Conservation (phyloP, 2,329 filamentous ascomycete genomes). For the Thelonectria discophora region DNA sequence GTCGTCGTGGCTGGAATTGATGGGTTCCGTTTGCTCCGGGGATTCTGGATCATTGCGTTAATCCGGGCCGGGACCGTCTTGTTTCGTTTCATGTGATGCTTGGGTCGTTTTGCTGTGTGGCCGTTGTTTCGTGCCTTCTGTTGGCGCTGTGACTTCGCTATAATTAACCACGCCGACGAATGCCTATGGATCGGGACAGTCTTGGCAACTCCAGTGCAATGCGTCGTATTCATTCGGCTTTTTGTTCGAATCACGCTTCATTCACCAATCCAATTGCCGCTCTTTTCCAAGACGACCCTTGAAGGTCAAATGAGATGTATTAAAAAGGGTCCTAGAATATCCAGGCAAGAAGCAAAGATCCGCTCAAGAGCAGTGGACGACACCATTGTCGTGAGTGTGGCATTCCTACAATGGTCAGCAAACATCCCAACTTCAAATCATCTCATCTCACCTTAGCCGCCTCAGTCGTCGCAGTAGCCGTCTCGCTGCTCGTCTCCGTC, state of each 20-base stretch:
- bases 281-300: no score
- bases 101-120: neutral
- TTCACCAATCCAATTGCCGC: no score
- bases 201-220: no score
- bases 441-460: conserved; percentile 51
- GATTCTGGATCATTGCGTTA: neutral
- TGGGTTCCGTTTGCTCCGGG: neutral
- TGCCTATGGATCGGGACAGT: no score
- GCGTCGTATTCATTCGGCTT: no score
- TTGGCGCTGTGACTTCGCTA: neutral
- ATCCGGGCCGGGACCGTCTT: neutral
- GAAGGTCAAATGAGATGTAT: neutral
- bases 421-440: conserved; percentile 60
- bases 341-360: neutral
- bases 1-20: conserved; percentile 4
- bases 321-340: neutral
- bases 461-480: conserved; percentile 41
- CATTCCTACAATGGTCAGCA: conserved; percentile 62
- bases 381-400: conserved; percentile 55
- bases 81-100: neutral
- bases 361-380: conserved; percentile 44
- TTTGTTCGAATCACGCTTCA: no score
- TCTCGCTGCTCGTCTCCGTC: conserved; percentile 23
- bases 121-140: neutral
- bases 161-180: no score